Percentiles rank a stretch among this genome's conserved stretches.
These are phyloP conservation scores for Dacryopinax primogenitus DNA, from an alignment of 768 basidiomycete species.

Conservation along the genomic window DNA sequence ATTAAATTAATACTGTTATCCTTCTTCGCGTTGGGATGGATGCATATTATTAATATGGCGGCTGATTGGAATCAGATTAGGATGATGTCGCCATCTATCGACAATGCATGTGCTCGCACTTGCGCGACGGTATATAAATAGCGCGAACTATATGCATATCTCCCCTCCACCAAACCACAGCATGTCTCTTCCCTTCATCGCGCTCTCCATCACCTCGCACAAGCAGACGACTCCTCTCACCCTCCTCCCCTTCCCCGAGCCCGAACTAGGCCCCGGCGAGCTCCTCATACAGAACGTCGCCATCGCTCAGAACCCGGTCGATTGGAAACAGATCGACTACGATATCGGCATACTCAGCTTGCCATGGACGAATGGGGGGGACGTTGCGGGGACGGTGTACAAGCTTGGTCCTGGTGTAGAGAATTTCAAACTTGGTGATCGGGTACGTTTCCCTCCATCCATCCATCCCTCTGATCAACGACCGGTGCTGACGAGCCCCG, in stretches of 20 bases:
- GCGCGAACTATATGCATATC: background rate
- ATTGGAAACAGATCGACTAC: slow-evolving; percentile 14
- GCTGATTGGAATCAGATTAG: no score
- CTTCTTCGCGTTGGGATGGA: background rate
- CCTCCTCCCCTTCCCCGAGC: slow-evolving; percentile 11
- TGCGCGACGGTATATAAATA: background rate
- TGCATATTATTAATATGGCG: no score
- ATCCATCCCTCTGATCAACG: background rate
- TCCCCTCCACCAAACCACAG: background rate
- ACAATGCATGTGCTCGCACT: background rate
- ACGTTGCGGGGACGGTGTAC: slow-evolving; percentile 14
- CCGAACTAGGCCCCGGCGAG: slow-evolving; percentile 11
- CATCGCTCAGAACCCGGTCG: slow-evolving; percentile 16
- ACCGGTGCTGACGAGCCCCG: background rate
- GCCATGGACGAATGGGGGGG: slow-evolving; percentile 13
- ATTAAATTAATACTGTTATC: no score
- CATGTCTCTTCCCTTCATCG: slow-evolving; percentile 9
- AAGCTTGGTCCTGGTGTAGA: slow-evolving; percentile 13
- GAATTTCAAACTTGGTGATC: slow-evolving; percentile 12
- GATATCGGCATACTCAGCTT: slow-evolving; percentile 4
- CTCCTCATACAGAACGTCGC: slow-evolving; percentile 14
- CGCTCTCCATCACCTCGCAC: slow-evolving; percentile 12
- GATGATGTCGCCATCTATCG: background rate
- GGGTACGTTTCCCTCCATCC: slow-evolving; percentile 11
- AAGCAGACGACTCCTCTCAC: slow-evolving; percentile 14